A percentile compares a stretch with the other conserved stretches of the same genome.
phyloP scores from a whole-genome alignment of 345 rosid species.

The Clarkia xantiana region DNA sequence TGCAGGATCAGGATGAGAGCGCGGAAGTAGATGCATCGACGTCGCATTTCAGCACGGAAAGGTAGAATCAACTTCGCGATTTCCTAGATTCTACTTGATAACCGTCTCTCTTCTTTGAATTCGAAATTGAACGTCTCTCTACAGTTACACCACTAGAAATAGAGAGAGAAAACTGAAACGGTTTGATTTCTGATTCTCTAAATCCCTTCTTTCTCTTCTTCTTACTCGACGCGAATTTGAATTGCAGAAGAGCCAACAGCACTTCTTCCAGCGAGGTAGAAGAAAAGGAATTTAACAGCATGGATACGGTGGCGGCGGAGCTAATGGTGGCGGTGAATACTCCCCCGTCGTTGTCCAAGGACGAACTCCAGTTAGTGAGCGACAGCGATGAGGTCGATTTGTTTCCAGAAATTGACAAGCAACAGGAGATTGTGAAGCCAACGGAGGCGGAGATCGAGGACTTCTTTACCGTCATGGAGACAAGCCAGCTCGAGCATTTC shows the following conservation, averaged over 20 bases:
- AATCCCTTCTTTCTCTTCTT: too few relatives aligned
- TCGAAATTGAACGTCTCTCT: background rate
- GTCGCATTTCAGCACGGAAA: constrained; percentile 23
- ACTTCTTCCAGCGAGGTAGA: constrained; percentile 22
- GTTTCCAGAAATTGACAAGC: background rate
- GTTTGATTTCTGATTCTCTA: background rate
- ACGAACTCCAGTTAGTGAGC: background rate
- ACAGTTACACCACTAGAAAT: background rate
- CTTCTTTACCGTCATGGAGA: constrained; percentile 51
- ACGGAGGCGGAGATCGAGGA: constrained; percentile 45
- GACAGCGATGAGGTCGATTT: background rate
- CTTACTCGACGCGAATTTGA: background rate
- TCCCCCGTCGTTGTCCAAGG: background rate
- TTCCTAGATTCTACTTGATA: constrained; percentile 1
- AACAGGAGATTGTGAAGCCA: constrained; percentile 24
- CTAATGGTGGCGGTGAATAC: background rate
- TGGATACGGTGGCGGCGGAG: constrained; percentile 17
- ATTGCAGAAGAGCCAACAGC: constrained; percentile 20
- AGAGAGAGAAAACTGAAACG: too few relatives aligned
- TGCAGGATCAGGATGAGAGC: constrained; percentile 28
- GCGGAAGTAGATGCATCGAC: constrained; percentile 42
- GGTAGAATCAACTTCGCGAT: constrained; percentile 13
- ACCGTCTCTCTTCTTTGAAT: background rate
- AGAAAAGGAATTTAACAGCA: constrained; percentile 15
- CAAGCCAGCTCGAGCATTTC: constrained; percentile 18